A percentile compares a stretch with the other conserved stretches of the same genome.
These are phyloP conservation scores for Ustilago loliicola DNA, from an alignment of 1,284 basidiomycete genomes.

Conservation along the genomic window DNA sequence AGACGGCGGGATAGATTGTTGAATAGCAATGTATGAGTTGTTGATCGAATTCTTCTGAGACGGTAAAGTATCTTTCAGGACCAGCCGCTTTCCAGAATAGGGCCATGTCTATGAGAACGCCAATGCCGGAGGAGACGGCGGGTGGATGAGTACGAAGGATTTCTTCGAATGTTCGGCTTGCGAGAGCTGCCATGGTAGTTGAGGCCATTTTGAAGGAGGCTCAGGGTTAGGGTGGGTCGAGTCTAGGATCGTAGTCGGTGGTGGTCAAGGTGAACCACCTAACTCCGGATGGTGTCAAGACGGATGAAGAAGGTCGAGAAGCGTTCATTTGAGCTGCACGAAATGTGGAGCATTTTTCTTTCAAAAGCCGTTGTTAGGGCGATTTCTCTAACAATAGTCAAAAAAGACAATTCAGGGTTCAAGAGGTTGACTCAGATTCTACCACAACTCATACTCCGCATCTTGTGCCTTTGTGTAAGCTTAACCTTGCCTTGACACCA, in stretches of 20 bases:
- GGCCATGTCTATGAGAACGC: slow-evolving; percentile 36
- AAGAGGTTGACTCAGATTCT: slow-evolving; percentile 16
- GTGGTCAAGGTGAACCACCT: not conserved
- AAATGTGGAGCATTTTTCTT: slow-evolving; percentile 6
- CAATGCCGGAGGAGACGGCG: slow-evolving; percentile 22
- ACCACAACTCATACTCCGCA: slow-evolving; percentile 17
- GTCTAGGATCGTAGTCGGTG: not conserved
- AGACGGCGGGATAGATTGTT: slow-evolving; percentile 24
- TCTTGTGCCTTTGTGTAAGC: not conserved
- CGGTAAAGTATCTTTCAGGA: slow-evolving; percentile 34
- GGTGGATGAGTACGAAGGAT: slow-evolving; percentile 31
- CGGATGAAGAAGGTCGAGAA: not conserved
- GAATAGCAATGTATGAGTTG: slow-evolving; percentile 35
- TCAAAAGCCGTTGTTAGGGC: not conserved
- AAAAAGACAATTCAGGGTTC: slow-evolving; percentile 9
- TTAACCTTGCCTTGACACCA: not conserved
- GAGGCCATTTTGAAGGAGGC: not conserved
- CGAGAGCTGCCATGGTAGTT: slow-evolving; percentile 11
- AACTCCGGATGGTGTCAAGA: not conserved
- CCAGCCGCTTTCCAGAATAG: slow-evolving; percentile 45
- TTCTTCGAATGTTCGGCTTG: slow-evolving; percentile 31
- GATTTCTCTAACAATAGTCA: not conserved
- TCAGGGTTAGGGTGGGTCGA: not conserved
- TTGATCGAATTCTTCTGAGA: slow-evolving; percentile 30
- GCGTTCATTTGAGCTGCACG: not conserved